phyloP scores from a whole-genome alignment of 1,284 basidiomycete genomes.

The Cryptococcus deneoformans region DNA sequence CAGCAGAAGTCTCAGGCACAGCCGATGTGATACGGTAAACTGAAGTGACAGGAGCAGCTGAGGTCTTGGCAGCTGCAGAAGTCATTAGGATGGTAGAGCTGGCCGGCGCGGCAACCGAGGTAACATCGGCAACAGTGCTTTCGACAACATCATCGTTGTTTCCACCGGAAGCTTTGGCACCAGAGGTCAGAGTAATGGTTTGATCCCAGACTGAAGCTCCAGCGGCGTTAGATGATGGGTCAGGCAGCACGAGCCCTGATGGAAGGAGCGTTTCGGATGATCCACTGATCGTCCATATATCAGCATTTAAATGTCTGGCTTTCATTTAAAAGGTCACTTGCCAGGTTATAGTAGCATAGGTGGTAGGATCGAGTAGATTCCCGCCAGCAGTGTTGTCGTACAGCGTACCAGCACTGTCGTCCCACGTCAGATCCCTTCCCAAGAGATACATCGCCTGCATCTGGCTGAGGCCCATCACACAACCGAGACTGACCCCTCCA shows the following conservation, averaged over 20 bases:
- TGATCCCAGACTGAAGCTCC: constrained; percentile 16
- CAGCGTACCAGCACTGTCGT: constrained; percentile 11
- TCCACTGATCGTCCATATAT: constrained; percentile 3
- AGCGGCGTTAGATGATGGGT: constrained; percentile 9
- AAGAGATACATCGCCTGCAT: constrained; percentile 34
- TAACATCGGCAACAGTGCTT: neutral
- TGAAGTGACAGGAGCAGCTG: neutral
- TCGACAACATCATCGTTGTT: too few relatives aligned
- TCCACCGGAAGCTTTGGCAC: constrained; percentile 1
- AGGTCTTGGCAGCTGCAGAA: neutral
- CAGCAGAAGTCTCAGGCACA: too few relatives aligned
- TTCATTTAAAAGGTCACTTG: constrained; percentile 3
- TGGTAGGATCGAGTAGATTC: constrained; percentile 19
- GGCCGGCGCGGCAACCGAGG: neutral
- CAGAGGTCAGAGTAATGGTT: constrained; percentile 7
- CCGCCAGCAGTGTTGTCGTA: constrained; percentile 23
- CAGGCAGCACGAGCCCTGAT: constrained; percentile 20
- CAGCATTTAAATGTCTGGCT: neutral
- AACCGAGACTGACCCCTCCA: constrained; percentile 11
- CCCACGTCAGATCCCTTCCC: constrained; percentile 26
- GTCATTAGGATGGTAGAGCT: neutral
- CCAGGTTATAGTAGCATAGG: constrained; percentile 19
- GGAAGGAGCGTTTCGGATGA: constrained; percentile 15
- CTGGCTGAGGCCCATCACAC: constrained; percentile 25
- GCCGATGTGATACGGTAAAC: neutral